A percentile compares a stretch with the other conserved stretches of the same genome.
Evolutionary conservation across 1,284 basidiomycete genomes (phyloP).

Genomic region (Cryptococcus sp.): DNA sequence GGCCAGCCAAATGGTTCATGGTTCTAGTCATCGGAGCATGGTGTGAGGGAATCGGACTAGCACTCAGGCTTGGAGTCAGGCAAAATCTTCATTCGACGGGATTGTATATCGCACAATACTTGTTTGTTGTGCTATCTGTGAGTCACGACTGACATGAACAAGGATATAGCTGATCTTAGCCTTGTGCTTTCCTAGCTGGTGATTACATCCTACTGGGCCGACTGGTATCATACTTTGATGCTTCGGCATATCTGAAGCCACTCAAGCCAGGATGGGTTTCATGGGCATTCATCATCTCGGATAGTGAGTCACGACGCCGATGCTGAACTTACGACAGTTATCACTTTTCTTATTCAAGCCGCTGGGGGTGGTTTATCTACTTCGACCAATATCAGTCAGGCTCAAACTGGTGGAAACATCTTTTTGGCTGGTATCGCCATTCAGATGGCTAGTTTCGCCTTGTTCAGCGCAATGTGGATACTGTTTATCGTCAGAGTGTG

Average conservation of each 20-base stretch:
- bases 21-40: constrained; percentile 61
- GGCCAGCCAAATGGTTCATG: constrained; percentile 60
- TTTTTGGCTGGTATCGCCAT: constrained; percentile 62
- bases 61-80: constrained; percentile 47
- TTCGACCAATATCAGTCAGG: constrained; percentile 26
- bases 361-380: constrained; percentile 48
- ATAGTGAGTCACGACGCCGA: constrained; percentile 48
- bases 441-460: constrained; percentile 61
- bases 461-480: constrained; percentile 59
- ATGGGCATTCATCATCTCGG: constrained; percentile 52
- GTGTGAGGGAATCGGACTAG: constrained; percentile 49
- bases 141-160: constrained; percentile 14
- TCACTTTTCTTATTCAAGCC: constrained; percentile 64
- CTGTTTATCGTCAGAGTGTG: constrained; percentile 58
- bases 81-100: constrained; percentile 31
- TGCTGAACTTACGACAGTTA: constrained; percentile 49
- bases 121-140: constrained; percentile 64
- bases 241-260: constrained; percentile 53
- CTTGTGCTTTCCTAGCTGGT: constrained; percentile 71
- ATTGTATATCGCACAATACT: constrained; percentile 57
- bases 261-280: constrained; percentile 24
- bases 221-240: constrained; percentile 55
- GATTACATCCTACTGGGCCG: constrained; percentile 66
- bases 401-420: constrained; percentile 50
- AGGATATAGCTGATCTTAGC: constrained; percentile 39